Percentiles rank a stretch among this genome's conserved stretches.
Conservation (phyloP, 1,284 basidiomycete species). For the Leccinum solheimii region DNA sequence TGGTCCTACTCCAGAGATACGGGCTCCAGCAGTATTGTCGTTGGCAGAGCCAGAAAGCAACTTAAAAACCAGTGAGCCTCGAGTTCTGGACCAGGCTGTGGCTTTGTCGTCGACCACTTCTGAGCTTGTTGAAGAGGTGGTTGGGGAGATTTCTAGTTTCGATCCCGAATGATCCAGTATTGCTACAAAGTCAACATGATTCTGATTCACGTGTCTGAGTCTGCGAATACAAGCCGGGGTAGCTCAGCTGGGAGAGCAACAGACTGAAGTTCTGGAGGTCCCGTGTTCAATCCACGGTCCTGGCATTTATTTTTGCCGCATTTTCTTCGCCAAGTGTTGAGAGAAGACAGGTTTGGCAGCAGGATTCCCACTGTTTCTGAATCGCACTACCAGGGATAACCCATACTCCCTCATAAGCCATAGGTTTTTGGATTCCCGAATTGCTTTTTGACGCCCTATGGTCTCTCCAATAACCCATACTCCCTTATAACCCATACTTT, state of each 20-base stretch:
- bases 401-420: no score
- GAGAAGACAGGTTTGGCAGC: no score
- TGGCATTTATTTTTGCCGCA: slow-evolving; percentile 36
- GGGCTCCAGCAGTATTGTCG: slow-evolving; percentile 42
- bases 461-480: no score
- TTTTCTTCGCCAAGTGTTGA: neutral
- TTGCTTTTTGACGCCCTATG: no score
- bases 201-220: neutral
- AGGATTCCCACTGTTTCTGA: no score
- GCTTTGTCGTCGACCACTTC: slow-evolving; percentile 6
- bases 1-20: slow-evolving; percentile 72
- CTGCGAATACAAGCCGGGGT: slow-evolving; percentile 12
- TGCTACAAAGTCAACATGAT: neutral
- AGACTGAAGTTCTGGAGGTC: slow-evolving; percentile 64
- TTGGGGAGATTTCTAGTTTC: slow-evolving; percentile 34
- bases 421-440: no score
- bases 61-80: neutral
- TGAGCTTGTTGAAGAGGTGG: slow-evolving; percentile 30
- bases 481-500: no score
- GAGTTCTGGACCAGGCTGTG: neutral
- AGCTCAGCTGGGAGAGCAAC: slow-evolving; percentile 53
- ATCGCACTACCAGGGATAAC: no score
- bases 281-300: slow-evolving; percentile 60
- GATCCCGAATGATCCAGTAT: slow-evolving; percentile 19
- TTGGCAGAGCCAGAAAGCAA: slow-evolving; percentile 25